Evolutionary conservation across 257 asterid species (phyloP).

Genomic region (Solanum corneliomulleri): DNA sequence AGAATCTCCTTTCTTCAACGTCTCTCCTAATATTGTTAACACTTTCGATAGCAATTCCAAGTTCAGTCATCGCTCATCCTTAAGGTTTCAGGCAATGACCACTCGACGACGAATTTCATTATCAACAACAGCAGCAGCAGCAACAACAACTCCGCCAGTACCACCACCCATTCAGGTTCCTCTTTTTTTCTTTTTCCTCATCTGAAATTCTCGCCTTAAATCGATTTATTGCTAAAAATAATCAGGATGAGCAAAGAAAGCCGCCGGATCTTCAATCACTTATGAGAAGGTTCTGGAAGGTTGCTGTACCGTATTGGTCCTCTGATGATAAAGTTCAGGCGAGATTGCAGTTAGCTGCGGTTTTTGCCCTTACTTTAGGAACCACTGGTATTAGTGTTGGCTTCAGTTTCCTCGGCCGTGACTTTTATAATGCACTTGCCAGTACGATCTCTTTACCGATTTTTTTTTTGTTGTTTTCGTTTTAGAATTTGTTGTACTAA

Average conservation of each 20-base stretch:
- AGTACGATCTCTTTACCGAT: constrained; percentile 30
- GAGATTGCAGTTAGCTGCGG: constrained; percentile 61
- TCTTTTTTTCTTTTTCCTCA: neutral
- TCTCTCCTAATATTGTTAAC: neutral
- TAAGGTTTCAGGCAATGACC: neutral
- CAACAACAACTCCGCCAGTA: neutral
- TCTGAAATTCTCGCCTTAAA: neutral
- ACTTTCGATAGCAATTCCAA: neutral
- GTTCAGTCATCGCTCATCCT: neutral
- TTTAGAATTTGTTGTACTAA: neutral
- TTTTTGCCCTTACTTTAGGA: constrained; percentile 84
- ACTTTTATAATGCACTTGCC: constrained; percentile 86
- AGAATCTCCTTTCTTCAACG: neutral
- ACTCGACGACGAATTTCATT: neutral
- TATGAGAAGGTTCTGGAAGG: constrained; percentile 60
- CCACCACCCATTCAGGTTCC: neutral
- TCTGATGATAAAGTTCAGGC: constrained; percentile 71
- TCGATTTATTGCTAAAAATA: neutral
- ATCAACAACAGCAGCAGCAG: neutral
- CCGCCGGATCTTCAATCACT: constrained; percentile 43
- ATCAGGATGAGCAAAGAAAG: constrained; percentile 25
- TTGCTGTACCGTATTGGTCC: constrained; percentile 89
- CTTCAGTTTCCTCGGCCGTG: constrained; percentile 85
- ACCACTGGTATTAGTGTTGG: constrained; percentile 91
- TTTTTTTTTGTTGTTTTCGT: neutral